Base-by-base conservation (phyloP, 257 asterid genomes). In the Linderniella brevidens region DNA sequence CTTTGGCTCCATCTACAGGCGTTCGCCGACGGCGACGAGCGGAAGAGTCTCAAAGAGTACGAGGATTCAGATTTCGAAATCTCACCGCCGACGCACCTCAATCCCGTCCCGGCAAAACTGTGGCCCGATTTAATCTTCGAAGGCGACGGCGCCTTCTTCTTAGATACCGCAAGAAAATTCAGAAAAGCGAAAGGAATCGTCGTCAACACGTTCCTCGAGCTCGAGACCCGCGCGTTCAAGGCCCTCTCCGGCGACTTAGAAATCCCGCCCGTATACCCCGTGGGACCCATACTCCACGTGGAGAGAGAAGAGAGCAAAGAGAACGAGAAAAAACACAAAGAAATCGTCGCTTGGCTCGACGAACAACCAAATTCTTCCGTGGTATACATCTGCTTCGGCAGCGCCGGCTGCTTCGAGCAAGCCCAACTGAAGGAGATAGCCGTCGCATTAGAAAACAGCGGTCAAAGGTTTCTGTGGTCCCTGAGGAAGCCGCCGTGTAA, bases 341-440 rank as follows among this genome's bases (percentile, higher is more conserved):
- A 46, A 8, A 25, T 25, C 32, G 32, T 25, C 6, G 3, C 32
- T 6, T 71, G 71, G 74, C 61, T 71, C 0, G 70, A 66, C 44
- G 45, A 39, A 10, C 77, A 68, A 19, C 74, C 74, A 1, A 55
- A 50, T 1, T 51, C 54, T 1, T 64, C 75, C 0, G 73, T 66
- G 0, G 67, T 68, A 16, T 68, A 48, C 13, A 58, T 72, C 8
- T 72, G 79, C 35, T 72, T 68, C 19, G 79, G 79, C 5, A 64
- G 51, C 37, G 8, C 0, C 0, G 79, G 79, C 0, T 13, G 15
- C 9, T 64, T 72, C 32, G 54, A 44, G 0, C 60, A 5, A 0
- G 50, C 17, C 1, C 79, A 72, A 20, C 66, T 72, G 50, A 56
- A 13, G 37, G 71, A 72, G 35, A 68, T 72, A 0, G 80, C 79